These are phyloP conservation scores for Nitzschia sp. DNA, from an alignment of 108 stramenopile species.

Conservation along the genomic window DNA sequence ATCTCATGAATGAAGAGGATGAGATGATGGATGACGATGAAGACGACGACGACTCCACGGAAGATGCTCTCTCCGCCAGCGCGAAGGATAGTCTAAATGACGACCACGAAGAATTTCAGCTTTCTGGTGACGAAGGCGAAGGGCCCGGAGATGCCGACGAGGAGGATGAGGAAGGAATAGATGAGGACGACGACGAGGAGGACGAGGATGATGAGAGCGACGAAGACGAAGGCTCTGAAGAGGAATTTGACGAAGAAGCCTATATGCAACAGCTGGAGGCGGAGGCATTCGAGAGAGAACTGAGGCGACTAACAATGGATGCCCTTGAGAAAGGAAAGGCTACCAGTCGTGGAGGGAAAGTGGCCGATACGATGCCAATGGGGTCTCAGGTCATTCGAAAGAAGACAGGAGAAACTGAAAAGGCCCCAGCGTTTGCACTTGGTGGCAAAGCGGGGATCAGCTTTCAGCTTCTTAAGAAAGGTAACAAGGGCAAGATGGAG, in stretches of 20 bases:
- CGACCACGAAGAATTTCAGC: conserved; percentile 25
- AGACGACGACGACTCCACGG: conserved; percentile 51
- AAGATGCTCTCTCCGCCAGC: conserved; percentile 43
- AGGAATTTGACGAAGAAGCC: conserved; percentile 75
- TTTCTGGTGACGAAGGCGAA: conserved; percentile 25
- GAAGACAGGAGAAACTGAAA: conserved; percentile 31
- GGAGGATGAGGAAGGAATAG: conserved; percentile 55
- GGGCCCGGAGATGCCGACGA: conserved; percentile 52
- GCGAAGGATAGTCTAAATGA: conserved; percentile 50
- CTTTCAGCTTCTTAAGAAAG: conserved; percentile 90
- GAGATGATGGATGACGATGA: conserved; percentile 47
- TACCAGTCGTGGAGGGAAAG: conserved; percentile 61
- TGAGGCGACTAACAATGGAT: conserved; percentile 84
- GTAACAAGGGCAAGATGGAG: conserved; percentile 91
- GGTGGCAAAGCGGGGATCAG: conserved; percentile 73
- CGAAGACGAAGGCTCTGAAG: conserved; percentile 57
- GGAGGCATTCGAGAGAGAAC: conserved; percentile 84
- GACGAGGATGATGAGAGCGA: conserved; percentile 42
- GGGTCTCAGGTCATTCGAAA: conserved; percentile 75
- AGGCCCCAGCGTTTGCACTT: conserved; percentile 35
- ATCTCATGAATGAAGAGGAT: conserved; percentile 45
- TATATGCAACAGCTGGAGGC: conserved; percentile 83
- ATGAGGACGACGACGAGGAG: conserved; percentile 53
- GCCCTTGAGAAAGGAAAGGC: conserved; percentile 83
- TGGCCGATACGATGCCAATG: conserved; percentile 70